Evolutionary conservation across 257 asterid genomes (phyloP), one percentile per base, ranked within the genome.

Genomic region (Nicotiana undulata): DNA sequence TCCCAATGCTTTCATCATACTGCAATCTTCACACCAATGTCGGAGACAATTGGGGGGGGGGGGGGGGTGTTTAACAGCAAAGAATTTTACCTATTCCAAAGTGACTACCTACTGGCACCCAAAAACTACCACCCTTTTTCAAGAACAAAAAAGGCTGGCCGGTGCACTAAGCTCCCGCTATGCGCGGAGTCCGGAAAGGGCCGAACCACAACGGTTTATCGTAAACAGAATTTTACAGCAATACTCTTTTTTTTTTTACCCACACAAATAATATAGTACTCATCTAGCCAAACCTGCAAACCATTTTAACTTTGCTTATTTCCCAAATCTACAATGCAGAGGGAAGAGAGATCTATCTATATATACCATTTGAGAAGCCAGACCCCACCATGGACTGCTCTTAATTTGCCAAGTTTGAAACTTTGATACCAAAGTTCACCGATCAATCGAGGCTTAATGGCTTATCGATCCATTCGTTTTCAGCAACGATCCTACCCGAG

Each of bases 401-500:
- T 84, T 81, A 63, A n/a, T 84, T 84, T 37, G 70, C 79, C 81
- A 77, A 70, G 59, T 46, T 49, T 59, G 79, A 26, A 74, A 49
- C 61, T 74, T 49, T 70, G 31, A 24, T 20, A 24, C 32, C 32
- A 3, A 65, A 28, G 26, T 24, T 75, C 24, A 64, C 22, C 68
- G 76, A 84, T 72, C 85, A 59, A 76, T 92, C 95, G 29, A 90
- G 82, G 82, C 86, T 88, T 83, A 85, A 60, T 20, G 92, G 95
- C 87, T 95, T 95, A 79, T 91, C 94, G 24, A 95, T 87, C 64
- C 87, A 87, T 85, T 91, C 95, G 37, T 86, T 84, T 31, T 90
- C 95, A 26, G 88, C 85, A 22, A 86, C 87, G 29, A 92, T 88
- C 85, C 93, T 82, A 77, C 92, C 97, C 0, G 98, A 92, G 32